phyloP scores from a whole-genome alignment of 2,329 filamentous ascomycete species.

The Fusarium chuoi region DNA sequence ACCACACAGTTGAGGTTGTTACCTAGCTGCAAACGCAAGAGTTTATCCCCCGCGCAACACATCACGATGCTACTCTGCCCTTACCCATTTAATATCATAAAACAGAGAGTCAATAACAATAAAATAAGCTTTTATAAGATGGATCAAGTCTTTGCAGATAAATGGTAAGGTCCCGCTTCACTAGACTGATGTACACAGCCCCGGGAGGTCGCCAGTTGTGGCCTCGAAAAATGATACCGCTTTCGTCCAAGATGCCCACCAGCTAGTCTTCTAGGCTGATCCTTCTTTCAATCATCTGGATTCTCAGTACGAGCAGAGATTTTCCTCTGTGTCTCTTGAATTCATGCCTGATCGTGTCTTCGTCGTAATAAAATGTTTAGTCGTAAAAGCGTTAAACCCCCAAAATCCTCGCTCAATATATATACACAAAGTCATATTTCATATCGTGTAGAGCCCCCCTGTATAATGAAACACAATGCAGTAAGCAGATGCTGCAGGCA shows the following conservation, averaged over 20 bases:
- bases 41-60: not conserved
- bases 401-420: not conserved
- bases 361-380: conserved; percentile 3
- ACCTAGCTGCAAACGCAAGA: not conserved
- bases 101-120: not conserved
- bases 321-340: not conserved
- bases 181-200: not conserved
- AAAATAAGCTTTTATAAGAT: not conserved
- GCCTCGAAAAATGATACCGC: conserved; percentile 21
- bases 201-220: not conserved
- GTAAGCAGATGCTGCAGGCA: conserved; percentile 12
- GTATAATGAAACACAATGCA: not conserved
- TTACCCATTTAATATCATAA: not conserved
- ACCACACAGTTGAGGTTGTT: not conserved
- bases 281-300: not conserved
- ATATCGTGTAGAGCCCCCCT: not conserved
- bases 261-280: not conserved
- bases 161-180: not conserved
- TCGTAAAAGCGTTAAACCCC: conserved; percentile 19
- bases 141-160: not conserved
- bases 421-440: not conserved
- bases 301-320: not conserved
- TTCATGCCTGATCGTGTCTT: not conserved
- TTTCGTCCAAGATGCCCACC: conserved; percentile 11
- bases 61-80: not conserved